Percentiles rank a stretch among this genome's conserved stretches.
phyloP scores from a whole-genome alignment of 2,329 filamentous ascomycete genomes.

The Curvularia eragrostidis region DNA sequence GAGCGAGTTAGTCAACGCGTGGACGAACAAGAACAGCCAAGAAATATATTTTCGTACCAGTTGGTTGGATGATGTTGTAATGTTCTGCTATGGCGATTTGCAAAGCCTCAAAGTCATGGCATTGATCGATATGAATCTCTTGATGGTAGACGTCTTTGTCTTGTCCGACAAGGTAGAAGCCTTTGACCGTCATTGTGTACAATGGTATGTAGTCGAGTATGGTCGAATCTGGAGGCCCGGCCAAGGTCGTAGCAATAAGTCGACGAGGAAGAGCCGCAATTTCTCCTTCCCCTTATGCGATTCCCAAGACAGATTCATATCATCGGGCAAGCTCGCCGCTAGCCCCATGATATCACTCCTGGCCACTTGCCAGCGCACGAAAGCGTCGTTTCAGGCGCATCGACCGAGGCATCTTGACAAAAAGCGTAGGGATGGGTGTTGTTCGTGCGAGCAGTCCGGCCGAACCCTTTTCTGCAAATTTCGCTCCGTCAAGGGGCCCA shows the following conservation, averaged over 20 bases:
- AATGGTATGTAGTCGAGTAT: not conserved
- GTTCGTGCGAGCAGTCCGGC: conserved; percentile 15
- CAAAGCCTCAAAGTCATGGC: conserved; percentile 24
- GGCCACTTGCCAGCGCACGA: conserved; percentile 5
- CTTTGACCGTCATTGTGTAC: conserved; percentile 23
- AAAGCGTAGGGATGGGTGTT: conserved; percentile 1
- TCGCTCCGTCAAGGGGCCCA: not conserved
- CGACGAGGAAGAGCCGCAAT: not conserved
- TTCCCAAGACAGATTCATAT: not conserved
- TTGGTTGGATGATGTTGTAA: conserved; percentile 22
- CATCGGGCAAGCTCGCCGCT: conserved; percentile 3
- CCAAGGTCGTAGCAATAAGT: not conserved
- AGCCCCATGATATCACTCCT: conserved; percentile 7
- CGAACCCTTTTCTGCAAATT: conserved; percentile 12
- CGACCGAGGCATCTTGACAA: not conserved
- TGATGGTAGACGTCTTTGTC: conserved; percentile 22
- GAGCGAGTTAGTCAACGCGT: not conserved
- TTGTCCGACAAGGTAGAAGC: conserved; percentile 25
- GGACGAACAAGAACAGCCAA: not conserved
- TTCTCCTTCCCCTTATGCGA: conserved; percentile 1
- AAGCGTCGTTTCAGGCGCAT: not conserved
- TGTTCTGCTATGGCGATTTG: conserved; percentile 25
- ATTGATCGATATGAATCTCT: conserved; percentile 25
- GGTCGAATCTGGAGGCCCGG: not conserved
- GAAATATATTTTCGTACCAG: conserved; percentile 2